These are phyloP conservation scores for Metschnikowia santaceciliae DNA, from an alignment of 805 yeast species.

Conservation along the genomic window DNA sequence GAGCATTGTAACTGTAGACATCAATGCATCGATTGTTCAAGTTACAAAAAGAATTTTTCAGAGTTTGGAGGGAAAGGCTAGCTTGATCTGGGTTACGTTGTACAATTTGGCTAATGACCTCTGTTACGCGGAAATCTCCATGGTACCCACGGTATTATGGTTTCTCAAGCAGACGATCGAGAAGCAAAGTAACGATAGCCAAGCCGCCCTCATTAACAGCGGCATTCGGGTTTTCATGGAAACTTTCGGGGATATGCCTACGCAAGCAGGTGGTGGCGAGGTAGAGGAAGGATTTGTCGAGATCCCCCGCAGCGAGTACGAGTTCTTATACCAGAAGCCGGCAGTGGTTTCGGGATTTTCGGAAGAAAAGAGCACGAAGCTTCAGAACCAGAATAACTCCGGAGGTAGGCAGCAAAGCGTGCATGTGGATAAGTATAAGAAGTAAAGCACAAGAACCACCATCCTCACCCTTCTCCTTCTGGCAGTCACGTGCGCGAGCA, in stretches of 20 bases:
- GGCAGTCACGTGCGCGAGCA: conserved; percentile 1
- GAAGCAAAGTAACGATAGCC: conserved; percentile 4
- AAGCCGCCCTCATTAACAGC: conserved; percentile 21
- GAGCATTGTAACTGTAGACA: background rate
- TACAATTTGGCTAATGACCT: conserved; percentile 29
- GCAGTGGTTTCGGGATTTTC: background rate
- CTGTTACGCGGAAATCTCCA: conserved; percentile 26
- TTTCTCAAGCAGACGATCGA: conserved; percentile 19
- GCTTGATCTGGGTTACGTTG: conserved; percentile 26
- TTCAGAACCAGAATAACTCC: background rate
- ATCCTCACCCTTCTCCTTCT: background rate
- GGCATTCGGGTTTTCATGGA: conserved; percentile 20
- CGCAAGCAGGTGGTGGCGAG: background rate
- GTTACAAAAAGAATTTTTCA: conserved; percentile 1
- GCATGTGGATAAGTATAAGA: conserved; percentile 28
- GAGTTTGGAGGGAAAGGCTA: background rate
- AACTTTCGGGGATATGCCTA: background rate
- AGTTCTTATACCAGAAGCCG: conserved; percentile 10
- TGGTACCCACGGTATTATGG: conserved; percentile 17
- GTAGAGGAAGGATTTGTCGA: background rate
- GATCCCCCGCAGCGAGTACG: conserved; percentile 10
- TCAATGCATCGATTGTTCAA: background rate
- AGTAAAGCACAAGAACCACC: background rate
- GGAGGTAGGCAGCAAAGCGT: conserved; percentile 28
- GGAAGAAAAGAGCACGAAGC: conserved; percentile 4